These are phyloP conservation scores for Ustilago hordei DNA, from an alignment of 1,284 basidiomycete species.

Conservation along the genomic window DNA sequence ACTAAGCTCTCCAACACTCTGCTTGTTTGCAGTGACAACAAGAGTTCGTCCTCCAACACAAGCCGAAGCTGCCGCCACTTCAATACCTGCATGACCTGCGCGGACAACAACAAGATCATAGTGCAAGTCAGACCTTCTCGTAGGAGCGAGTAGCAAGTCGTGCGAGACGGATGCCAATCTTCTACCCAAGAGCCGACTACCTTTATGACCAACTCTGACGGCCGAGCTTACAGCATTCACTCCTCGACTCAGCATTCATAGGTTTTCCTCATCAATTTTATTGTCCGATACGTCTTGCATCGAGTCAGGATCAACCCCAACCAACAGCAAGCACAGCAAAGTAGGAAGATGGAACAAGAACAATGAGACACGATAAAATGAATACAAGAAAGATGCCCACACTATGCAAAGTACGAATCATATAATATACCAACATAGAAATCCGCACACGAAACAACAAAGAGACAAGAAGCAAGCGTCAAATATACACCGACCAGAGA, in stretches of 20 bases:
- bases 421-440: not conserved
- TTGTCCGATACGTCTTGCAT: constrained; percentile 25
- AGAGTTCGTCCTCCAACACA: constrained; percentile 83
- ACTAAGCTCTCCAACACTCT: constrained; percentile 86
- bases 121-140: constrained; percentile 29
- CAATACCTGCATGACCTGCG: constrained; percentile 91
- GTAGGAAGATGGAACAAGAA: constrained; percentile 4
- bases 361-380: not conserved
- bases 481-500: not conserved
- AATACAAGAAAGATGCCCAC: not conserved
- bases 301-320: not conserved
- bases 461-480: not conserved
- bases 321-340: constrained; percentile 12
- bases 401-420: constrained; percentile 6
- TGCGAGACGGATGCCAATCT: constrained; percentile 19
- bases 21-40: constrained; percentile 81
- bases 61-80: constrained; percentile 86
- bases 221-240: not conserved
- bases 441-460: not conserved
- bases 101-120: constrained; percentile 83
- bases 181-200: constrained; percentile 1
- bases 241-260: constrained; percentile 6
- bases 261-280: constrained; percentile 11
- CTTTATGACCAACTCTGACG: not conserved
- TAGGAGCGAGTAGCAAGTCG: constrained; percentile 12